Percentiles rank a stretch among this genome's conserved stretches.
phyloP scores from a whole-genome alignment of 768 basidiomycete species.

The Tulasnella sp. region DNA sequence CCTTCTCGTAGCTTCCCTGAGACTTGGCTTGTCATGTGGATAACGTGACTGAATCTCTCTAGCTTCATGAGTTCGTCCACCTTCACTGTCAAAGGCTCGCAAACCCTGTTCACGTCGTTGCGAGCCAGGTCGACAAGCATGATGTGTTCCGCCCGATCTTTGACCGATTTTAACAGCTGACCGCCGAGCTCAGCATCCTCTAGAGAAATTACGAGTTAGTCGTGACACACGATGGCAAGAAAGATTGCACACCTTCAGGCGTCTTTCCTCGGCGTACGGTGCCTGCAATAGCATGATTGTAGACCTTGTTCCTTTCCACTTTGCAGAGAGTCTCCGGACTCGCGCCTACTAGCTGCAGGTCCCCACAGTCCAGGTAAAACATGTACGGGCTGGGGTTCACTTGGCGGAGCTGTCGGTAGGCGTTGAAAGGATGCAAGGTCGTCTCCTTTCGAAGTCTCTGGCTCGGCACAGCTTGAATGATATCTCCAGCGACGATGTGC shows the following conservation, averaged over 20 bases:
- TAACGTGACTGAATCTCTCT: constrained; percentile 96
- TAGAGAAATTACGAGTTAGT: constrained; percentile 30
- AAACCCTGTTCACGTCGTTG: constrained; percentile 97
- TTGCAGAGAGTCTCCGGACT: constrained; percentile 97
- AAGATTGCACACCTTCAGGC: constrained; percentile 52
- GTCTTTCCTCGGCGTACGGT: constrained; percentile 84
- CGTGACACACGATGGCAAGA: neutral
- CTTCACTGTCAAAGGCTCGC: constrained; percentile 89
- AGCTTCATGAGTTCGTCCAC: constrained; percentile 91
- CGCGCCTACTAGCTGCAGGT: constrained; percentile 92
- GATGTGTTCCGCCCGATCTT: constrained; percentile 96
- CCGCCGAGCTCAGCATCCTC: constrained; percentile 81
- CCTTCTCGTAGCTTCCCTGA: constrained; percentile 77
- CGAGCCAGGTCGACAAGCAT: constrained; percentile 98
- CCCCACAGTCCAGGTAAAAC: constrained; percentile 95
- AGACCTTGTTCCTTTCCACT: constrained; percentile 84
- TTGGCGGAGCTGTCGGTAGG: constrained; percentile 85
- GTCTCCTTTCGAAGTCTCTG: constrained; percentile 84
- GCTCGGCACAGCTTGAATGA: constrained; percentile 97
- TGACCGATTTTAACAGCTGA: constrained; percentile 72
- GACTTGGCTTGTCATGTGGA: constrained; percentile 92
- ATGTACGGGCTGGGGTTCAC: constrained; percentile 98
- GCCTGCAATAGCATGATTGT: constrained; percentile 96
- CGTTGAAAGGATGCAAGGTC: constrained; percentile 90
- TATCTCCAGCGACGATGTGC: constrained; percentile 92